A percentile compares a stretch with the other conserved stretches of the same genome.
These are phyloP conservation scores for Nakazawaea ambrosiae DNA, from an alignment of 805 yeast species.

Conservation along the genomic window DNA sequence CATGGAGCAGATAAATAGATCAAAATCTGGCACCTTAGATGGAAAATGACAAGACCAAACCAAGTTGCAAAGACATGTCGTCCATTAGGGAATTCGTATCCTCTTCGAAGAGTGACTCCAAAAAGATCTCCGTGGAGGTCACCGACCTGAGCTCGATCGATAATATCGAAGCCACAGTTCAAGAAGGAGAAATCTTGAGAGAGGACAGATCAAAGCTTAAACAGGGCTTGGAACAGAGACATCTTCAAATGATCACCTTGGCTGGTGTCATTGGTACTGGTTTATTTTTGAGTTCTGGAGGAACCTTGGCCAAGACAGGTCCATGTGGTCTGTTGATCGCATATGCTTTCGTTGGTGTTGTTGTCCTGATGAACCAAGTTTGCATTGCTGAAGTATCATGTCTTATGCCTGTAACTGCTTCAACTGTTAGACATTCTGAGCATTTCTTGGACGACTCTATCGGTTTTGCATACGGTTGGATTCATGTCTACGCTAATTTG, in stretches of 20 bases:
- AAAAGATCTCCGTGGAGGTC: constrained; percentile 9
- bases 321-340: constrained; percentile 28
- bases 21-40: too few relatives aligned
- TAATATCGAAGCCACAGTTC: neutral
- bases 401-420: constrained; percentile 29
- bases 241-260: constrained; percentile 30
- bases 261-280: constrained; percentile 35
- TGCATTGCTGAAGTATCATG: constrained; percentile 30
- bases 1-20: too few relatives aligned
- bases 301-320: constrained; percentile 26
- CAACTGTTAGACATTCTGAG: constrained; percentile 30
- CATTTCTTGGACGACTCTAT: constrained; percentile 30
- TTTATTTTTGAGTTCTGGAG: constrained; percentile 28
- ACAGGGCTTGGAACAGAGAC: constrained; percentile 18
- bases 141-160: constrained; percentile 5
- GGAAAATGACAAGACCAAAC: too few relatives aligned
- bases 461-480: constrained; percentile 28
- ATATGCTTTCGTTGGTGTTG: constrained; percentile 24
- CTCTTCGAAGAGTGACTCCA: too few relatives aligned
- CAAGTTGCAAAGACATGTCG: too few relatives aligned
- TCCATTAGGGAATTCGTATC: too few relatives aligned
- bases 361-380: constrained; percentile 28
- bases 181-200: constrained; percentile 6
- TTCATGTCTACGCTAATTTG: constrained; percentile 34
- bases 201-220: constrained; percentile 11